Evolutionary conservation across 768 basidiomycete species (phyloP), one percentile per base, ranked within the genome.

Genomic region (Antrodiella citrinella): DNA sequence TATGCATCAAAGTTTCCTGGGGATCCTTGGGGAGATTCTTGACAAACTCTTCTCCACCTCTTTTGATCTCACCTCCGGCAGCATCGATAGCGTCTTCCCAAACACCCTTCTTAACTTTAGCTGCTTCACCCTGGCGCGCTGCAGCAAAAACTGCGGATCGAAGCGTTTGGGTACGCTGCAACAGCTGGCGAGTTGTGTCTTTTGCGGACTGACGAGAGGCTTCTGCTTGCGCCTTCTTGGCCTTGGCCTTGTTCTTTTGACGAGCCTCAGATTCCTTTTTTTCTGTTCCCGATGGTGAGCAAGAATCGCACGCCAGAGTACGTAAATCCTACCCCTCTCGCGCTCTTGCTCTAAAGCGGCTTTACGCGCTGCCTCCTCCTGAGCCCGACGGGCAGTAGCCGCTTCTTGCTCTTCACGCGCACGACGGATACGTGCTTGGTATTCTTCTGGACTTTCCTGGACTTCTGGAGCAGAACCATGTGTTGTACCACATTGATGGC

Each of bases 51-150:
- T 76, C 74, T 56, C 76, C 75, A 19, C 79, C 80, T 47, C 63
- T 57, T 58, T 77, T 80, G 48, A 82, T 65, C 68, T 89, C 86
- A 24, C 83, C 82, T 44, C 86, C 86, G 7, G 79, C 72, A 38
- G 84, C 80, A 63, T 87, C 84, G 50, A 89, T 82, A 5, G 54
- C 53, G 42, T 84, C 74, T 67, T 86, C 84, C 76, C 78, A 86
- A 19, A 88, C 65, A 23, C 78, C 80, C 54, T 77, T 75, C 67
- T 77, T 81, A 47, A 87, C 86, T 45, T 65, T 65, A 5, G 65
- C 72, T 15, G 64, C 58, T 26, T 85, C 69, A 10, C 77, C 75
- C 13, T 66, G 61, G 15, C 85, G 78, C 44, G 84, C 84, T 21
- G 84, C 83, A 13, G 73, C 68, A 63, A 91, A 89, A 23, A 80